Base-by-base conservation (phyloP, 805 yeast species). In the Cyberlindnera maclurae region DNA sequence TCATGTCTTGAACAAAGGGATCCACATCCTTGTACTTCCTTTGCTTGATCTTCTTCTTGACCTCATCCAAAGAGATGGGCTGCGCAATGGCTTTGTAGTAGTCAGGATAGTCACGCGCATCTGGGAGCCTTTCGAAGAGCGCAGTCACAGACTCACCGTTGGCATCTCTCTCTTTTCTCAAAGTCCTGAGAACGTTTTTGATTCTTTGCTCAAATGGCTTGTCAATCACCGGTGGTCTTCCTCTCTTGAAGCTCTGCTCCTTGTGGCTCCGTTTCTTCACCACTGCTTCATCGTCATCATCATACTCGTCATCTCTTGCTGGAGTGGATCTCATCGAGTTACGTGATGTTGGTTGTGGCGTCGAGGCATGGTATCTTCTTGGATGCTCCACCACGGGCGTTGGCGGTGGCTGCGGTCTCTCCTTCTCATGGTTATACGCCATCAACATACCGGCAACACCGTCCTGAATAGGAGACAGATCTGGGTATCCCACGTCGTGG, bases 151-250 rank as follows among this genome's bases (percentile, higher is more conserved):
- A 64, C 33, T 68, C 70, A 11, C 69, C 69, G 32, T 65, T 65
- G 2, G 68, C 66, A 50, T 73, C 78, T 33, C 75, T 72, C 42
- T 82, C 79, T 54, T 84, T 84, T 54, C 88, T 84, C 55, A 93
- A 67, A 35, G 76, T 79, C 57, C 94, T 77, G 68, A 93, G 64
- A 29, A 93, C 79, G 48, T 86, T 79, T 59, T 90, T 89, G 61
- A 90, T 88, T 46, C 97, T 71, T 55, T 87, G 87, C 61, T 93
- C 97, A 59, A 82, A 89, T 5, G 95, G 95, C 55, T 79, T 82
- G 58, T 85, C 95, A 36, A 87, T 86, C 40, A 86, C 82, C 2
- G 96, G 95, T 5, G 96, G 96, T 51, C 95, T 72, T 15, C 95
- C 95, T 54, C 95, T 72, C 59, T 85, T 81, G 39, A 51, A 52